Percentiles rank a stretch among this genome's conserved stretches.
Evolutionary conservation across 352 stramenopile species (phyloP).

Genomic region (Globisporangium polare): DNA sequence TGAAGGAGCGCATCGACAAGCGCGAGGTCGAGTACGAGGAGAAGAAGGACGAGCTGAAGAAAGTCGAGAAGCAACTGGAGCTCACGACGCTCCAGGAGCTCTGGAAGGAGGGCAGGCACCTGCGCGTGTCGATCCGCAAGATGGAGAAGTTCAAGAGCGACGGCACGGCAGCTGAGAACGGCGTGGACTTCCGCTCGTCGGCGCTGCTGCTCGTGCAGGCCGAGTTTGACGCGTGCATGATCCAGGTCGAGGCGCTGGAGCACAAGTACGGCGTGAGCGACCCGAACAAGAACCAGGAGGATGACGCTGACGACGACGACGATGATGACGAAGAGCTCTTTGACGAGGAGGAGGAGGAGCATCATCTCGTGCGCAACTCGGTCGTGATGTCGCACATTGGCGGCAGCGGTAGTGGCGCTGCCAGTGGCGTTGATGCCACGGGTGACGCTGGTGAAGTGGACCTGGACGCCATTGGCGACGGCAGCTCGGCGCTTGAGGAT

Average conservation of each 20-base stretch:
- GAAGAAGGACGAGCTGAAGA: slow-evolving; percentile 74
- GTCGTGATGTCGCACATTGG: slow-evolving; percentile 4
- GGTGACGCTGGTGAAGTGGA: slow-evolving; percentile 17
- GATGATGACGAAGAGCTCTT: slow-evolving; percentile 44
- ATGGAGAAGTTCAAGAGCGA: slow-evolving; percentile 74
- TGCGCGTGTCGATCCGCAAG: slow-evolving; percentile 53
- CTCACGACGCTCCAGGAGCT: slow-evolving; percentile 62
- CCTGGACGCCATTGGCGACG: slow-evolving; percentile 25
- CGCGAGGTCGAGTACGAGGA: slow-evolving; percentile 61
- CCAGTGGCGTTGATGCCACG: slow-evolving; percentile 11
- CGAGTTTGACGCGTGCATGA: slow-evolving; percentile 67
- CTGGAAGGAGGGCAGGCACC: slow-evolving; percentile 69
- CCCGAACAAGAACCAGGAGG: slow-evolving; percentile 45
- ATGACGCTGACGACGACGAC: slow-evolving; percentile 39
- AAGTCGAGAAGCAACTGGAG: slow-evolving; percentile 73
- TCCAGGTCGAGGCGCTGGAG: slow-evolving; percentile 58
- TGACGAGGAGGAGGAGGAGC: slow-evolving; percentile 33
- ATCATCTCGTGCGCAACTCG: slow-evolving; percentile 21
- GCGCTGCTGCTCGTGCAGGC: slow-evolving; percentile 70
- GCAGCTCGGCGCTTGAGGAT: slow-evolving; percentile 37
- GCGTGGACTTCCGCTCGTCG: slow-evolving; percentile 63
- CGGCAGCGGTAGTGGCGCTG: background rate
- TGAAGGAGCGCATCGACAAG: slow-evolving; percentile 72
- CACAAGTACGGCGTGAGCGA: slow-evolving; percentile 70
- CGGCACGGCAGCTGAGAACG: slow-evolving; percentile 40